Evolutionary conservation across 202 grass and related monocot species (phyloP).

Genomic region (Carex sylvatica): DNA sequence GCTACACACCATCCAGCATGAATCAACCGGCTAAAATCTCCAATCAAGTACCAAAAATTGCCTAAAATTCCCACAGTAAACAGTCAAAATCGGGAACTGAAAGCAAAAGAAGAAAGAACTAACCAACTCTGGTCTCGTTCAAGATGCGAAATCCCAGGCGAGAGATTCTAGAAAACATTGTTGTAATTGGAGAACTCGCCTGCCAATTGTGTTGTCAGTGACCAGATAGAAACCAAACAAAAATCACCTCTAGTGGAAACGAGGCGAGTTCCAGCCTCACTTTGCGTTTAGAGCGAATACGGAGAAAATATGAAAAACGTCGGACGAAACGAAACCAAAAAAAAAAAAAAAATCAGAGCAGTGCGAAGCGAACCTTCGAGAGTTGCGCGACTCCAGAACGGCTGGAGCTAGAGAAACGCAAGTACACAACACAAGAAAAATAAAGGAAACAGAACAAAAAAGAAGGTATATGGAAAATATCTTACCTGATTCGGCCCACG

Average conservation of each 20-base stretch:
- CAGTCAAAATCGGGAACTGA: neutral
- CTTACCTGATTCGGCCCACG: too few species aligned
- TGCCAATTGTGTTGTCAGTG: neutral
- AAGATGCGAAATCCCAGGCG: conserved; percentile 43
- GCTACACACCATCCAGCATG: neutral
- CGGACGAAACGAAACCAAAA: too few species aligned
- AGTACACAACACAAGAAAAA: neutral
- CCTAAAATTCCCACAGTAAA: neutral
- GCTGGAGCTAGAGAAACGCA: neutral
- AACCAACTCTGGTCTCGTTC: conserved; percentile 38
- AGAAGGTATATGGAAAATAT: too few species aligned
- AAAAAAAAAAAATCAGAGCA: neutral
- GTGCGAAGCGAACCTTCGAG: neutral
- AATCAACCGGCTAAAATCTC: neutral
- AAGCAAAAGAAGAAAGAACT: neutral
- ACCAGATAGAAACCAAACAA: too few species aligned
- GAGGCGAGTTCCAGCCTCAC: neutral
- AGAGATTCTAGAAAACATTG: conserved; percentile 57
- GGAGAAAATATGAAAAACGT: too few species aligned
- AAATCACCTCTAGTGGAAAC: neutral
- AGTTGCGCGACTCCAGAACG: neutral
- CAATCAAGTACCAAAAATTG: neutral
- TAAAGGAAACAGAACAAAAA: too few species aligned
- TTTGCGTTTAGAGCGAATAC: neutral
- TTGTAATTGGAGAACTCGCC: neutral